Base-by-base conservation (phyloP, 2,329 filamentous ascomycete genomes). In the Leptographium wingfieldii region DNA sequence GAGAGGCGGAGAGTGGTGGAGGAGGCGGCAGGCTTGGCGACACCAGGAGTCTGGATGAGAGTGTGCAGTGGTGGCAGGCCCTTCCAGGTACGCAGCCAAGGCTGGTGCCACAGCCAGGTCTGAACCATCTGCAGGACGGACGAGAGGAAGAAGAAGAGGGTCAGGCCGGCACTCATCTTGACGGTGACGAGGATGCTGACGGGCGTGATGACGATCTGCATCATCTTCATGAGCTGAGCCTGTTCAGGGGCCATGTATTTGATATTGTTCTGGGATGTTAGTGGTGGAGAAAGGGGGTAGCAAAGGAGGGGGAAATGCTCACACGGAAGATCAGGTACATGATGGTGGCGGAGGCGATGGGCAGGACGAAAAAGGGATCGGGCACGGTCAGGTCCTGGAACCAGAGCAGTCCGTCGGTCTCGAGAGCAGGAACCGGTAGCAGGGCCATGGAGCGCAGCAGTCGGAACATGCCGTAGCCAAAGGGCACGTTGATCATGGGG, bases 391-490 rank as follows among this genome's bases (percentile, higher is more conserved):
- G 73, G 70, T 97, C 88, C 1, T 76, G 73, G 65, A 97, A 81
- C 94, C 94, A 99, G 49, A 85, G 73, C 43, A 85, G 73, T 3
- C 88, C 86, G 38, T 88, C 88, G 1, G 74, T 75, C 66, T 88
- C 81, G 64, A 97, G 72, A 1, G 83, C 86, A 0, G 92, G 92
- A 5, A 96, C 90, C 4, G 92, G 92, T 55, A 97, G 74, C 27
- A 77, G 71, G 1, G 83, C 73, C 87, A 96, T 95, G 65, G 80
- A 85, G 58, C 83, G 80, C 64, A 95, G 71, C 54, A 92, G 76
- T 62, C 88, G 83, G 77, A 92, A 97, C 62, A 87, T 85, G 67
- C 91, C 90, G 71, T 84, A 90, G 62, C 87, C 88, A 64, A 95
- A 77, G 5, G 91, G 85, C 14, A 87, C 67, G 66, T 80, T 70